Evolutionary conservation across 2,329 filamentous ascomycete genomes (phyloP).

Genomic region (Aureobasidium vineae): DNA sequence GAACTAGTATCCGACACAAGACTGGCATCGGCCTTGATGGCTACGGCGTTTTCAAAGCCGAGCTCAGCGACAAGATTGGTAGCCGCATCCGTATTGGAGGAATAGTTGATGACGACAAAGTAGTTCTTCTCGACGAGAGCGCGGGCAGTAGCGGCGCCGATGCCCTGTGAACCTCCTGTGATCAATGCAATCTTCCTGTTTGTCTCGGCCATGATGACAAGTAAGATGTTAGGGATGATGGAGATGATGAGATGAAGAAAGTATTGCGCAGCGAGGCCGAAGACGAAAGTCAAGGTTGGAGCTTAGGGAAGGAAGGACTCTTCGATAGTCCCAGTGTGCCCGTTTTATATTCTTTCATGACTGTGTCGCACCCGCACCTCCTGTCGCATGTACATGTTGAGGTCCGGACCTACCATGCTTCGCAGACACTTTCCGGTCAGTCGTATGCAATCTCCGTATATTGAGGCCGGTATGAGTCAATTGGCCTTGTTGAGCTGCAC

Average conservation of each 20-base stretch:
- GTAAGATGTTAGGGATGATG: too few species aligned
- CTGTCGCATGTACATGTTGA: too few species aligned
- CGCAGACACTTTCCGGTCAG: not conserved
- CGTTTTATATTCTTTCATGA: not conserved
- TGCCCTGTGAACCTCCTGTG: constrained; percentile 44
- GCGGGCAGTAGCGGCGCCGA: constrained; percentile 43
- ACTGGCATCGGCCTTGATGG: constrained; percentile 57
- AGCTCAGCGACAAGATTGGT: constrained; percentile 53
- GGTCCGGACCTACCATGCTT: not conserved
- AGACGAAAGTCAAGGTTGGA: not conserved
- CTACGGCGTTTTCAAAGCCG: constrained; percentile 49
- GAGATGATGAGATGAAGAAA: not conserved
- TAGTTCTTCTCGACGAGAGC: constrained; percentile 45
- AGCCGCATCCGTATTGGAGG: constrained; percentile 55
- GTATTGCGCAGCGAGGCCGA: not conserved
- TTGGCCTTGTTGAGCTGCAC: too few species aligned
- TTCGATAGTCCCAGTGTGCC: too few species aligned
- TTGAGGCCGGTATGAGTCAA: too few species aligned
- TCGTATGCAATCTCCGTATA: too few species aligned
- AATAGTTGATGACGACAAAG: constrained; percentile 55
- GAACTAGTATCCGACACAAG: constrained; percentile 41
- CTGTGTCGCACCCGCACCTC: too few species aligned
- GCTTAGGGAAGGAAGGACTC: too few species aligned
- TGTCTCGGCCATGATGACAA: not conserved
- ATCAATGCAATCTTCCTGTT: constrained; percentile 39